Base-by-base conservation (phyloP, 495 filamentous ascomycete genomes). In the Patellaria atrata region DNA sequence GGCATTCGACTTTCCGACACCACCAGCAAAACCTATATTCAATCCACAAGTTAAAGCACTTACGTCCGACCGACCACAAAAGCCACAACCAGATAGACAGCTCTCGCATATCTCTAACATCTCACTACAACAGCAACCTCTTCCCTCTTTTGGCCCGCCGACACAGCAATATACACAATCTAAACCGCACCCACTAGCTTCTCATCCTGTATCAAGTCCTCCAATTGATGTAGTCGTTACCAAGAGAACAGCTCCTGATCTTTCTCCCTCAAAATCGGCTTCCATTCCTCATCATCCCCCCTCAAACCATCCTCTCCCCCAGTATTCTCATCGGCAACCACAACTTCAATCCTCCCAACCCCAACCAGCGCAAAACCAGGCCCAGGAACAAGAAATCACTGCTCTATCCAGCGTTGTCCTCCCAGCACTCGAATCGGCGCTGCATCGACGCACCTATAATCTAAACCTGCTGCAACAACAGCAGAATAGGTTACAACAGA, bases 341-440 rank as follows among this genome's bases (percentile, higher is more conserved):
- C 27, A 25, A 10, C 28, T 23, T 17, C 38, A 34, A 27, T 4
- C 29, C 9, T 14, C 14, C 9, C 36, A 35, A 32, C 8, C 12
- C 15, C 36, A 19, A 38, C 44, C n/a, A 38, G 42, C 24, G 37
- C 52, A 39, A 22, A 50, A 38, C 46, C 50, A 17, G 41, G 35
- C 16, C 34, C 49, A 32, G 48, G 51, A 32, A 55, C 32, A 23
- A 5, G 60, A 69, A 33, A 44, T 67, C 16, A 74, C 70, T 2
- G 79, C 82, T 6, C 66, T 92, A 0, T 75, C 72, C 50, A 71
- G 80, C 38, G 84, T 97, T 27, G 77, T 97, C 33, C 67, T 94
- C 31, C 89, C 89, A 2, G 91, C 89, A 4, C 70, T 97, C 4
- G 77, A 85, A 53, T 78, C 84, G 37, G 86, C 89, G 4, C 71